Evolutionary conservation across 108 stramenopile genomes (phyloP).

Genomic region (Epithemia pelagica): DNA sequence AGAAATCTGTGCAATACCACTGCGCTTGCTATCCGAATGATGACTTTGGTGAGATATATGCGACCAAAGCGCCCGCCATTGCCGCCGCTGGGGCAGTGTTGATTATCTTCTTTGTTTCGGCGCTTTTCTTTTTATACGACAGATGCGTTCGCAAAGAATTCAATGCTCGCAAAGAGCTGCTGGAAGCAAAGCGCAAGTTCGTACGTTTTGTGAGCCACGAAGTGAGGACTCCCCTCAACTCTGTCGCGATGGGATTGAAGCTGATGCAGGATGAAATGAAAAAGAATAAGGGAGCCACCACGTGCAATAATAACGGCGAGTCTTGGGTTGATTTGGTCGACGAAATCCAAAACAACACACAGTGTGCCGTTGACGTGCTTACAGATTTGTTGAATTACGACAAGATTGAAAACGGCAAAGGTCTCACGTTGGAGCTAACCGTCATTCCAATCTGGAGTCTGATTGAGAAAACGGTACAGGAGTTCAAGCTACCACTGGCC

Average conservation of each 20-base stretch:
- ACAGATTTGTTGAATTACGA: conserved; percentile 42
- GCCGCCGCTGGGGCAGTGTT: conserved; percentile 26
- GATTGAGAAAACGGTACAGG: not conserved
- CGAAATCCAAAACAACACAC: conserved; percentile 18
- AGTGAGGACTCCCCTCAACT: conserved; percentile 43
- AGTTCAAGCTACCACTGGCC: not conserved
- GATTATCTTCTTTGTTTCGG: conserved; percentile 27
- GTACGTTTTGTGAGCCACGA: conserved; percentile 45
- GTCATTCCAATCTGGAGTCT: not conserved
- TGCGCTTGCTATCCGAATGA: conserved; percentile 18
- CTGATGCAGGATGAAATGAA: conserved; percentile 29
- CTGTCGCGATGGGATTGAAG: conserved; percentile 37
- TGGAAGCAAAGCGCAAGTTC: conserved; percentile 41
- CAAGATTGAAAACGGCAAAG: conserved; percentile 32
- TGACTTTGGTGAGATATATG: conserved; percentile 16
- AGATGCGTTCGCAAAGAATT: conserved; percentile 40
- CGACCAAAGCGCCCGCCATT: conserved; percentile 18
- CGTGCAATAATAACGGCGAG: not conserved
- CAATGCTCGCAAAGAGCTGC: conserved; percentile 18
- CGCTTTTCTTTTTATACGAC: conserved; percentile 44
- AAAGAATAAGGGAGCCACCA: not conserved
- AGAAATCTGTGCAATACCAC: not conserved
- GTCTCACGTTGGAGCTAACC: conserved; percentile 10
- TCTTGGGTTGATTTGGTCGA: not conserved
- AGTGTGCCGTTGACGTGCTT: conserved; percentile 33